A percentile compares a stretch with the other conserved stretches of the same genome.
These are phyloP conservation scores for Pachysolen tannophilus DNA, from an alignment of 805 yeast genomes.

Conservation along the genomic window DNA sequence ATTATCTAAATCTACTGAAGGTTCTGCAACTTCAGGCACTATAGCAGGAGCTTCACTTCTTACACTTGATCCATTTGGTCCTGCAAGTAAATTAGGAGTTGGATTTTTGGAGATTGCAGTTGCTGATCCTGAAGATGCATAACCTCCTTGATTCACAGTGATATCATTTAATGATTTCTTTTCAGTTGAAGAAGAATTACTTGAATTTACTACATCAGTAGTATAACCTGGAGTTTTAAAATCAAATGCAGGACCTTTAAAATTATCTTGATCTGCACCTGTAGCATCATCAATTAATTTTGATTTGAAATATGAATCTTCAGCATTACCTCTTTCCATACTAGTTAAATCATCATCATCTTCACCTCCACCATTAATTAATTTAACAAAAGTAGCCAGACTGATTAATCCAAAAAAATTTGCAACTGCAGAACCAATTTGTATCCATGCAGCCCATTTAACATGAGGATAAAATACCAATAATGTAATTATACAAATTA, in stretches of 20 bases:
- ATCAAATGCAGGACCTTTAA: constrained; percentile 2
- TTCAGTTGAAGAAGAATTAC: constrained; percentile 10
- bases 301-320: not conserved
- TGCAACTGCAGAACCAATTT: constrained; percentile 58
- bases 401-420: too few relatives aligned
- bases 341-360: constrained; percentile 10
- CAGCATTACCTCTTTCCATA: constrained; percentile 9
- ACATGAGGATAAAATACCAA: constrained; percentile 58
- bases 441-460: constrained; percentile 66
- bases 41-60: constrained; percentile 6
- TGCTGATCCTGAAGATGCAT: constrained; percentile 7
- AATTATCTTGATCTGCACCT: not conserved
- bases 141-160: constrained; percentile 7
- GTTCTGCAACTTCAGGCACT: constrained; percentile 3
- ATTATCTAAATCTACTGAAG: constrained; percentile 4
- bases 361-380: constrained; percentile 18
- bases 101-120: constrained; percentile 1
- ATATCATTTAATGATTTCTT: constrained; percentile 12
- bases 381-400: constrained; percentile 43
- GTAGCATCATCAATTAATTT: constrained; percentile 2
- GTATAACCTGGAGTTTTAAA: constrained; percentile 3
- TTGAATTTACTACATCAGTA: not conserved
- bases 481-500: constrained; percentile 46
- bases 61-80: constrained; percentile 5
- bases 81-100: not conserved